Conservation (phyloP, 1,284 basidiomycete species). For the Cystobasidium slooffiae region DNA sequence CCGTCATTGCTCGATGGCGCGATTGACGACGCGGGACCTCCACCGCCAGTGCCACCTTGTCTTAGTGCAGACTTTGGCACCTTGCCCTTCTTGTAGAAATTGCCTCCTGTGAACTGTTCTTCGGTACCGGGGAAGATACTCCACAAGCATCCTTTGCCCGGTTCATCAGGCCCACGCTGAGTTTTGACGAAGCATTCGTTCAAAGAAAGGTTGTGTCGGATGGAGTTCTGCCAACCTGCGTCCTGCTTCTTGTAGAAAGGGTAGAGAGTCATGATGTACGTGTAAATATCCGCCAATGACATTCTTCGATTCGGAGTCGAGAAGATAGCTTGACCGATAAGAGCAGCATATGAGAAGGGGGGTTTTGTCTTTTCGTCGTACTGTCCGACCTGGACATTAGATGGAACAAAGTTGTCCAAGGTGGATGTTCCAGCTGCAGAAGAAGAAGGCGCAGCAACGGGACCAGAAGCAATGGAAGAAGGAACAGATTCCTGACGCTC, state of each 20-base stretch:
- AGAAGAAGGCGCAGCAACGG: conserved; percentile 1
- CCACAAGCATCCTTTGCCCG: conserved; percentile 60
- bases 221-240: conserved; percentile 88
- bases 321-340: conserved; percentile 53
- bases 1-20: conserved; percentile 23
- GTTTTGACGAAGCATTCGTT: conserved; percentile 63
- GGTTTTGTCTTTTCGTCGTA: conserved; percentile 65
- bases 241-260: conserved; percentile 58
- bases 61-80: conserved; percentile 30
- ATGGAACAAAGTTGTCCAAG: conserved; percentile 26
- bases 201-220: conserved; percentile 87
- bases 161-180: conserved; percentile 48
- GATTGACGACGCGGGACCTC: background rate
- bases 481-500: conserved; percentile 7
- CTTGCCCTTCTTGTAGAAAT: conserved; percentile 52
- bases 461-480: conserved; percentile 18
- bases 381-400: conserved; percentile 25
- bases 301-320: conserved; percentile 39
- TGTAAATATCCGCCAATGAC: conserved; percentile 50
- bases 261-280: conserved; percentile 49
- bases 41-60: background rate
- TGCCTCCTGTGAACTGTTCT: conserved; percentile 54
- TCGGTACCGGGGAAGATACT: conserved; percentile 55
- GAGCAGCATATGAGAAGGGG: conserved; percentile 52
- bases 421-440: conserved; percentile 5